Evolutionary conservation across 164 flowering plant species (phyloP).

Genomic region (Vitis rotundifolia): DNA sequence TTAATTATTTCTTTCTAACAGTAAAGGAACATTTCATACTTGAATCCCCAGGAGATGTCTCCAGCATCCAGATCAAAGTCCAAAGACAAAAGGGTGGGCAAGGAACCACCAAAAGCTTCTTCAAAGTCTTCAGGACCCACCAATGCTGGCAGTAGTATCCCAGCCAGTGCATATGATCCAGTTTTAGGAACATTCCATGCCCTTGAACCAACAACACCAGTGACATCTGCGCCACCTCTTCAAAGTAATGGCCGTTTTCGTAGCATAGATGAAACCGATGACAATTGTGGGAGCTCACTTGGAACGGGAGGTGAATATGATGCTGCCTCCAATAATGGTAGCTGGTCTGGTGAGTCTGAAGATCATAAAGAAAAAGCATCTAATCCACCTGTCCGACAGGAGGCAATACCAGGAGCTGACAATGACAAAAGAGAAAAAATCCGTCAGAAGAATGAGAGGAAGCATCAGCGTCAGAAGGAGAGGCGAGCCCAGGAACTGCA

Average conservation of each 20-base stretch:
- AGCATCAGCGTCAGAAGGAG: slow-evolving; percentile 96
- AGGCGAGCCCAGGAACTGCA: slow-evolving; percentile 89
- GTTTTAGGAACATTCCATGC: slow-evolving; percentile 77
- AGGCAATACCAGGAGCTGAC: slow-evolving; percentile 69
- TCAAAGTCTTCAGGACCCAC: slow-evolving; percentile 51
- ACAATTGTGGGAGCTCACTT: slow-evolving; percentile 55
- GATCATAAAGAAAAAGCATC: slow-evolving; percentile 78
- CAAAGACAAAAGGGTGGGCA: slow-evolving; percentile 66
- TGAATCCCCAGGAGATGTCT: slow-evolving; percentile 49
- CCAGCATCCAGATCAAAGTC: slow-evolving; percentile 81
- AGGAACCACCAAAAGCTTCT: slow-evolving; percentile 67
- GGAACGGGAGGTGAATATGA: slow-evolving; percentile 76
- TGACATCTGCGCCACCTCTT: slow-evolving; percentile 46
- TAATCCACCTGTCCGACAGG: slow-evolving; percentile 37
- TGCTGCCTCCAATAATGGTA: slow-evolving; percentile 80
- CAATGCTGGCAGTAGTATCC: slow-evolving; percentile 43
- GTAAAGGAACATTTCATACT: no score
- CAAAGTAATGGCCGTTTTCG: slow-evolving; percentile 69
- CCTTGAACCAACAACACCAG: slow-evolving; percentile 51
- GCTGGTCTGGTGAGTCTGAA: slow-evolving; percentile 95
- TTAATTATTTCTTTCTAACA: no score
- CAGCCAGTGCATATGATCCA: slow-evolving; percentile 83
- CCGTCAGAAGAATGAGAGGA: slow-evolving; percentile 92
- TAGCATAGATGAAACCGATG: slow-evolving; percentile 79
- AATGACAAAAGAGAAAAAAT: slow-evolving; percentile 91